A percentile compares a stretch with the other conserved stretches of the same genome.
Conservation (phyloP, 2,329 filamentous ascomycete species). For the Alternaria brassicae region DNA sequence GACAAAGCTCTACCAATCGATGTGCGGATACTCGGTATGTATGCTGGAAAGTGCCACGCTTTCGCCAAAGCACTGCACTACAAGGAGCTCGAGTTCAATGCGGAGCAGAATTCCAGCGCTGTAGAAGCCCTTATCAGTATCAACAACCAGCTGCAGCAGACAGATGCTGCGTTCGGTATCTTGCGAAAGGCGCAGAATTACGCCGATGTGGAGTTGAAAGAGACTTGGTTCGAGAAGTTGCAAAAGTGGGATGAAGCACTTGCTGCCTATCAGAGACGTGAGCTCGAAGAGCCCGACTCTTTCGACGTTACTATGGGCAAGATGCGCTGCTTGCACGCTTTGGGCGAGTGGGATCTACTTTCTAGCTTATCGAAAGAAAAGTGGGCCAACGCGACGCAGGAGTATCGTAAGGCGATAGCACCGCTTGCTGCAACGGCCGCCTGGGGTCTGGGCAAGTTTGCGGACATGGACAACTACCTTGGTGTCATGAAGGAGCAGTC, state of each 20-base stretch:
- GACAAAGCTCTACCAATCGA: slow-evolving; percentile 98
- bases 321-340: slow-evolving; percentile 96
- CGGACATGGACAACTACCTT: slow-evolving; percentile 96
- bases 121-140: slow-evolving; percentile 98
- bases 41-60: slow-evolving; percentile 95
- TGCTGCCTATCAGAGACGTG: slow-evolving; percentile 87
- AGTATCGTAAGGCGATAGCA: slow-evolving; percentile 89
- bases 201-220: slow-evolving; percentile 92
- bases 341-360: slow-evolving; percentile 96
- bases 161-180: slow-evolving; percentile 97
- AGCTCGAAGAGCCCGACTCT: slow-evolving; percentile 72
- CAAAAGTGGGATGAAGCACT: slow-evolving; percentile 98
- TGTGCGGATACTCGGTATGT: slow-evolving; percentile 90
- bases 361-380: slow-evolving; percentile 89
- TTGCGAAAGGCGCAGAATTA: slow-evolving; percentile 94
- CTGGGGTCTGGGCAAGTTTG: slow-evolving; percentile 96
- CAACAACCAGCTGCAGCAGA: slow-evolving; percentile 98
- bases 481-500: slow-evolving; percentile 93
- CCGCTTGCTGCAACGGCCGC: slow-evolving; percentile 93
- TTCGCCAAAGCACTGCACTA: slow-evolving; percentile 98
- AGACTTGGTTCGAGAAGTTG: slow-evolving; percentile 99
- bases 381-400: slow-evolving; percentile 87
- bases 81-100: slow-evolving; percentile 97
- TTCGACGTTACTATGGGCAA: slow-evolving; percentile 99
- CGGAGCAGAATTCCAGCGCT: slow-evolving; percentile 93